These are phyloP conservation scores for Albatrellus sp. DNA, from an alignment of 1,284 basidiomycete genomes.

Conservation along the genomic window DNA sequence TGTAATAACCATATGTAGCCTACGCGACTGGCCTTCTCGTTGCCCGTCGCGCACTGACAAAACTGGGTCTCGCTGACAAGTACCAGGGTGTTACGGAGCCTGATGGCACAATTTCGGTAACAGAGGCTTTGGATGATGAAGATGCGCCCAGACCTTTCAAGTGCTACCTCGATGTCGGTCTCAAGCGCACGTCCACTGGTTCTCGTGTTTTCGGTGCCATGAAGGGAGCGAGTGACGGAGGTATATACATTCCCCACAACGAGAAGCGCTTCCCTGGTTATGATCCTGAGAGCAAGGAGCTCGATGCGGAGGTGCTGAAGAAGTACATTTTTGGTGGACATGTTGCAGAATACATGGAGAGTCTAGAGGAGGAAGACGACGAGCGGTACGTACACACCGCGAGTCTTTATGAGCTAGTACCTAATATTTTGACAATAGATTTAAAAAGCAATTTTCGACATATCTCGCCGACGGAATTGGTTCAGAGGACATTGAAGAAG, in stretches of 20 bases:
- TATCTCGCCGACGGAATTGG: slow-evolving; percentile 95
- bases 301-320: slow-evolving; percentile 91
- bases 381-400: slow-evolving; percentile 50
- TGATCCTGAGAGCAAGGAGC: slow-evolving; percentile 88
- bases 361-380: slow-evolving; percentile 98
- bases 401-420: not conserved
- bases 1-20: slow-evolving; percentile 31
- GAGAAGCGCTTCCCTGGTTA: slow-evolving; percentile 98
- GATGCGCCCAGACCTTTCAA: slow-evolving; percentile 98
- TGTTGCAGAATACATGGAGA: slow-evolving; percentile 99
- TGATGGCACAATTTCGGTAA: slow-evolving; percentile 76
- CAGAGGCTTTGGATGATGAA: slow-evolving; percentile 80
- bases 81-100: slow-evolving; percentile 95
- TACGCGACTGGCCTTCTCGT: slow-evolving; percentile 96
- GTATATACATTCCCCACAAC: slow-evolving; percentile 96
- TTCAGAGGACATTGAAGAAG: slow-evolving; percentile 96
- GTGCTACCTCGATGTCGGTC: slow-evolving; percentile 95
- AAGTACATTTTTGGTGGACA: slow-evolving; percentile 99
- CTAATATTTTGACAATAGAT: slow-evolving; percentile 32
- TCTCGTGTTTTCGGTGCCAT: slow-evolving; percentile 97
- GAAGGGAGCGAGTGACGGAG: slow-evolving; percentile 98
- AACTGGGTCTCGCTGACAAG: slow-evolving; percentile 96
- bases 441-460: slow-evolving; percentile 96
- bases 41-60: slow-evolving; percentile 90
- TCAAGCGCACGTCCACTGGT: slow-evolving; percentile 97